Evolutionary conservation across 352 stramenopile species (phyloP).

Genomic region (Phytopythium boreale): DNA sequence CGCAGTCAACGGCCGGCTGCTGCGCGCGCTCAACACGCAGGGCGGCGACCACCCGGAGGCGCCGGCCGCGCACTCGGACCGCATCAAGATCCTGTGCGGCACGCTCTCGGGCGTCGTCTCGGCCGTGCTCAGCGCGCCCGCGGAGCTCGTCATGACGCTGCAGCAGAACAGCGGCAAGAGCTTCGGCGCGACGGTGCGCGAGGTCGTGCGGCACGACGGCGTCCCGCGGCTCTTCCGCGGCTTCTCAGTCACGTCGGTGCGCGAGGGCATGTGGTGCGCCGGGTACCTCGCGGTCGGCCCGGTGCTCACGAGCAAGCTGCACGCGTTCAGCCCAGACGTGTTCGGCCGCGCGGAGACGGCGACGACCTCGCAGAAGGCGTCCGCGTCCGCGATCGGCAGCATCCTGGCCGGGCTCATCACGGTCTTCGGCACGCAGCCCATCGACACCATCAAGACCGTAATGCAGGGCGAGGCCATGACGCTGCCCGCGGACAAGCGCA

Average conservation of each 20-base stretch:
- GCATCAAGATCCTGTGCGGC: slow-evolving; percentile 57
- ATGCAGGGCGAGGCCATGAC: slow-evolving; percentile 76
- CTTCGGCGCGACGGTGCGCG: slow-evolving; percentile 55
- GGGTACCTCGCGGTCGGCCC: slow-evolving; percentile 76
- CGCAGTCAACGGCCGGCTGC: slow-evolving; percentile 65
- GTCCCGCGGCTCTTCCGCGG: slow-evolving; percentile 52
- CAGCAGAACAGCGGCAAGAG: slow-evolving; percentile 81
- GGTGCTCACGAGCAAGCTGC: slow-evolving; percentile 64
- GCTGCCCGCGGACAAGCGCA: slow-evolving; percentile 28
- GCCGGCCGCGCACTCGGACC: slow-evolving; percentile 28
- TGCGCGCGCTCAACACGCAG: slow-evolving; percentile 28
- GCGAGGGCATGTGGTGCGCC: slow-evolving; percentile 74
- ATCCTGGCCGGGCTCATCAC: slow-evolving; percentile 69
- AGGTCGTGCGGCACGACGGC: slow-evolving; percentile 48
- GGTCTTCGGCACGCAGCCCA: slow-evolving; percentile 70
- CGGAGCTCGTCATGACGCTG: slow-evolving; percentile 85
- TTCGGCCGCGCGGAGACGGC: slow-evolving; percentile 54
- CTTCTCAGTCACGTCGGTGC: slow-evolving; percentile 53
- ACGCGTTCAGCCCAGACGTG: slow-evolving; percentile 38
- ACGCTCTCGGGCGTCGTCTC: slow-evolving; percentile 61
- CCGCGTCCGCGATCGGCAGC: slow-evolving; percentile 61
- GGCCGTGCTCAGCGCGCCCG: slow-evolving; percentile 58
- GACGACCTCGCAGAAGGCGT: slow-evolving; percentile 57
- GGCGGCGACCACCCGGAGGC: not conserved
- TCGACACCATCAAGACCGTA: slow-evolving; percentile 85